A percentile compares a stretch with the other conserved stretches of the same genome.
These are phyloP conservation scores for Cymbopogon flexuosus DNA, from an alignment of 202 grass and related monocot species.

Conservation along the genomic window DNA sequence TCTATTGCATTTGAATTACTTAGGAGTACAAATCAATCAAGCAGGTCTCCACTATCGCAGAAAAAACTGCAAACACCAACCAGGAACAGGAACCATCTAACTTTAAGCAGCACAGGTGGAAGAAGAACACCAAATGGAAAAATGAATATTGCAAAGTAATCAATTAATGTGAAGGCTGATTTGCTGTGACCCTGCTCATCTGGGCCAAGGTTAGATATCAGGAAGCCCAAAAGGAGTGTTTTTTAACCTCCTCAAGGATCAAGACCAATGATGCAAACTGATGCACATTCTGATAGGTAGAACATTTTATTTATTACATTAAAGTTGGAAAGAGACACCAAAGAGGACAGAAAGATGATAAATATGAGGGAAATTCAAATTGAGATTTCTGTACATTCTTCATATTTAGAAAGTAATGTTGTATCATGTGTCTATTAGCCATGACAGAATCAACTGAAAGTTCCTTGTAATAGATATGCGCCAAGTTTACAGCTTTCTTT, in stretches of 20 bases:
- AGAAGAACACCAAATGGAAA: conserved; percentile 50
- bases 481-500: conserved; percentile 20
- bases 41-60: conserved; percentile 45
- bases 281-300: conserved; percentile 17
- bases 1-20: conserved; percentile 16
- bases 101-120: conserved; percentile 27
- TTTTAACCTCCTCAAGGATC: conserved; percentile 18
- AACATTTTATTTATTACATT: conserved; percentile 16
- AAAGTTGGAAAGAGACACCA: conserved; percentile 4
- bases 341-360: conserved; percentile 23
- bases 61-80: conserved; percentile 51
- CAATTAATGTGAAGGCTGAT: conserved; percentile 24
- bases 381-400: conserved; percentile 3
- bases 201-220: background rate
- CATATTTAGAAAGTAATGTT: conserved; percentile 29
- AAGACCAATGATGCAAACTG: conserved; percentile 17
- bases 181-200: conserved; percentile 12
- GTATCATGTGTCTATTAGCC: conserved; percentile 22
- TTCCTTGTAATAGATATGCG: conserved; percentile 21
- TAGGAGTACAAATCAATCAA: conserved; percentile 42
- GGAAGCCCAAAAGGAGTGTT: conserved; percentile 20
- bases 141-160: conserved; percentile 34
- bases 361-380: conserved; percentile 24
- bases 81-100: conserved; percentile 33
- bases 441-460: conserved; percentile 32